Evolutionary conservation across 139 green algal species (phyloP), one percentile per base, ranked within the genome.

Genomic region (Chlamydomonas asymmetrica): DNA sequence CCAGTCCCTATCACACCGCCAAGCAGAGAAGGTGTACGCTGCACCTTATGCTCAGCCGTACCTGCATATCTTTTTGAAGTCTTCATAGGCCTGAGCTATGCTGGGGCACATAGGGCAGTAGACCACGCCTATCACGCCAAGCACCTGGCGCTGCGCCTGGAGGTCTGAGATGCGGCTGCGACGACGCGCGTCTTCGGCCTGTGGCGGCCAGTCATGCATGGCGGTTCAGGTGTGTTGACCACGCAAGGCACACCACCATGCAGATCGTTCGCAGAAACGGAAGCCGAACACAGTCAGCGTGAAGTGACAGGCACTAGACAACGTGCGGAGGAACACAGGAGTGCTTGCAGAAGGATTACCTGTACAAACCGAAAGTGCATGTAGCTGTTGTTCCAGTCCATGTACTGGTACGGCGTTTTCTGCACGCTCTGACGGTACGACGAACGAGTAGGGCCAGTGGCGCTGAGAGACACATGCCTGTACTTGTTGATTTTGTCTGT

Each of bases 361-460:
- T 87, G 80, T 32, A 94, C 71, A 66, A 94, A 94, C 16, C 82
- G 78, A 63, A 96, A 91, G 80, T 94, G 88, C 89, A 96, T 85
- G 54, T 77, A 75, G 43, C 90, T 87, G 16, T 61, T 86, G 64
- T 84, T 89, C 90, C 89, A 94, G 40, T 92, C 88, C 56, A 95
- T 80, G 65, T 80, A 80, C n/a, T 79, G 84, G 57, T 95, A 94
- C 23, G 92, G 91, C 31, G 82, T 90, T 73, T 93, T 93, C 29
- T 84, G 75, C 5, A 79, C 45, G 35, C 38, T 54, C 31, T 78
- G 61, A 0, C 67, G 61, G 70, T 81, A 85, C 18, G 72, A 79
- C 0, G 74, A 54, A 3, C 43, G 60, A 20, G 59, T 27, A 40
- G 32, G 31, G 16, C 59, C 37, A 4, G 63, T 75, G 31, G 74